These are phyloP conservation scores for Multifurca ochricompacta DNA, from an alignment of 768 basidiomycete species.

Conservation along the genomic window DNA sequence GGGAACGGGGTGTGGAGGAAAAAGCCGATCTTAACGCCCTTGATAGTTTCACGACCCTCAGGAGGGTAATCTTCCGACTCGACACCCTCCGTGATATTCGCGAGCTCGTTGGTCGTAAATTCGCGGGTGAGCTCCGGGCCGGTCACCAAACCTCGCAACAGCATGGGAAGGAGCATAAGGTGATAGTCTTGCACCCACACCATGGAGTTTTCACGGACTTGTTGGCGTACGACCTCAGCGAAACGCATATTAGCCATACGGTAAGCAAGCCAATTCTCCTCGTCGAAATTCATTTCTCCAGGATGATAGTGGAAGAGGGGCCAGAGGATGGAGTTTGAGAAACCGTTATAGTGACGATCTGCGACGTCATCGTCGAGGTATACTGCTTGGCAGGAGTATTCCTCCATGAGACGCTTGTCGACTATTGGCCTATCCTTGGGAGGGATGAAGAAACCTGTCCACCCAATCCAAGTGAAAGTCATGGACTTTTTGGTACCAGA, in stretches of 20 bases:
- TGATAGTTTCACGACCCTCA: slow-evolving; percentile 34
- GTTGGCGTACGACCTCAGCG: slow-evolving; percentile 77
- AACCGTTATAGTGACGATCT: slow-evolving; percentile 97
- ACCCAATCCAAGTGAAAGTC: slow-evolving; percentile 96
- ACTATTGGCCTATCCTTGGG: slow-evolving; percentile 84
- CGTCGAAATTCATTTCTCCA: slow-evolving; percentile 99
- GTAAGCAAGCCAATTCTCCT: slow-evolving; percentile 97
- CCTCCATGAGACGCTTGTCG: slow-evolving; percentile 86
- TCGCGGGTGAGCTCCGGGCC: slow-evolving; percentile 51
- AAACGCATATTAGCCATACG: slow-evolving; percentile 94
- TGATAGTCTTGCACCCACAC: slow-evolving; percentile 99
- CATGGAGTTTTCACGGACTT: slow-evolving; percentile 81
- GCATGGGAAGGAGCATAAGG: slow-evolving; percentile 95
- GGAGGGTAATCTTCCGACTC: slow-evolving; percentile 39
- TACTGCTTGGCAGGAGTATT: slow-evolving; percentile 96
- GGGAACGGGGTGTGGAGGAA: slow-evolving; percentile 99
- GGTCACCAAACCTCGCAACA: slow-evolving; percentile 83
- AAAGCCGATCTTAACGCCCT: slow-evolving; percentile 91
- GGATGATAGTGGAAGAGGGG: slow-evolving; percentile 99
- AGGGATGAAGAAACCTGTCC: slow-evolving; percentile 93
- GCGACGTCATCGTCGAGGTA: slow-evolving; percentile 97
- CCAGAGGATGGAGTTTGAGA: slow-evolving; percentile 99
- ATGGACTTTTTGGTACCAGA: slow-evolving; percentile 98
- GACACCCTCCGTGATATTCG: slow-evolving; percentile 65
- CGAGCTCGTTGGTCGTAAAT: slow-evolving; percentile 52